Evolutionary conservation across 495 filamentous ascomycete genomes (phyloP).

Genomic region (Neurospora sp.): DNA sequence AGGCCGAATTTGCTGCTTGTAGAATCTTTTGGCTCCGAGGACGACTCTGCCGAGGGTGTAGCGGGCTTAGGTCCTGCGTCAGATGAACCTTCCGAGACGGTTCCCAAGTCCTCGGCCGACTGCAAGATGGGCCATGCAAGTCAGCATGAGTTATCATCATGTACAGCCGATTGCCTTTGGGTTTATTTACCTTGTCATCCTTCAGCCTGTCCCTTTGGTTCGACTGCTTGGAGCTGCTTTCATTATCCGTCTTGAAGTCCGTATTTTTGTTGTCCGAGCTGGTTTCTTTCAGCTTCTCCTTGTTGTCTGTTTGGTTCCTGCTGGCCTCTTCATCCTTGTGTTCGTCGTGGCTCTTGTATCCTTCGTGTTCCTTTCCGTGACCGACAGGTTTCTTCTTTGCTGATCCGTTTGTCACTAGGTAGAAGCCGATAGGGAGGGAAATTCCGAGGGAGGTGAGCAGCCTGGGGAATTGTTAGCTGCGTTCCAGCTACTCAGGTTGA

Average conservation of each 20-base stretch:
- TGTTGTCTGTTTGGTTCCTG: slow-evolving; percentile 23
- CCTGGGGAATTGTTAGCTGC: slow-evolving; percentile 1
- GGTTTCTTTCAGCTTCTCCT: neutral
- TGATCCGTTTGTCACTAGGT: neutral
- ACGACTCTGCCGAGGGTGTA: neutral
- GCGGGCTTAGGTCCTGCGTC: neutral
- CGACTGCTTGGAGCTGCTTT: neutral
- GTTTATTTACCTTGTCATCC: neutral
- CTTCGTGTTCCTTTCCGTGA: neutral
- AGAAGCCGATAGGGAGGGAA: slow-evolving; percentile 7
- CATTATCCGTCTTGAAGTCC: neutral
- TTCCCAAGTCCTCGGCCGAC: neutral
- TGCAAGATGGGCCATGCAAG: neutral
- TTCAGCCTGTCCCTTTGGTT: neutral
- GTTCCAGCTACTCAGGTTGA: neutral
- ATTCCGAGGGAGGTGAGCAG: slow-evolving; percentile 10
- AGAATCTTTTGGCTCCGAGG: neutral
- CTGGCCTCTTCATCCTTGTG: neutral
- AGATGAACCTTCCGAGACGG: neutral
- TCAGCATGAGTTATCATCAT: neutral
- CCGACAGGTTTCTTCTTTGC: neutral
- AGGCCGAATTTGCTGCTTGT: neutral
- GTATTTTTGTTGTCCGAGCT: neutral
- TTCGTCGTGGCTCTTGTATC: neutral
- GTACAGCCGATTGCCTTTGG: neutral